Base-by-base conservation (phyloP, 164 flowering plant species). In the Aristolochia fimbriata region DNA sequence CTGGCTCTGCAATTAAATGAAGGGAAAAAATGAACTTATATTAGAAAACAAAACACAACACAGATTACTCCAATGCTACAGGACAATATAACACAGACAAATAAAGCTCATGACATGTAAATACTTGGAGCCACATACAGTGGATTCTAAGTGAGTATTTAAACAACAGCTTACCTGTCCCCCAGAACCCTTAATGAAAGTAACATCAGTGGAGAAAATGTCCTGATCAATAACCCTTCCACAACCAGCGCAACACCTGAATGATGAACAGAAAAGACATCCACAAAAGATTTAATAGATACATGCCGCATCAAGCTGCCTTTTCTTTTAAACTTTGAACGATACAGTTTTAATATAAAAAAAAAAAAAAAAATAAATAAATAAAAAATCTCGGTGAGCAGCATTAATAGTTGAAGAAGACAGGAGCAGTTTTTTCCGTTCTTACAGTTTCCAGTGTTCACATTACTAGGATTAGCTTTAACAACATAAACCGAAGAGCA, bases 161-260 rank as follows among this genome's bases (percentile, higher is more conserved):
- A 5, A 48, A 43, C n/a, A 10, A 16, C 17, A 33, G 49, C 55
- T 17, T 22, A 62, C 58, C 64, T 52, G 49, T 20, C 64, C 64
- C 24, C 64, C 64, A 43, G 64, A 49, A 23, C 33, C 21, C 43
- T 62, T 62, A 10, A 62, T 22, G n/a, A 62, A 62, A 9, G 33
- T 43, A 62, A 41, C 47, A 20, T 62, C 64, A 21, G 24, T 37
- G 17, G 56, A 33, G 24, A 21, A 62, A 14, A 52, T 15, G 43
- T 62, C 58, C 57, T 62, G 57, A 21, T 33, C 56, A 33, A 62
- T 62, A 43, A 62, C 58, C 41, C 64, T 62, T 51, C 64, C 64
- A 53, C 64, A 62, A 52, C 47, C 37, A 9, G 9, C 45, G 11
- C 64, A 62, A 51, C 64, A 62, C 0, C 64, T 62, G 58, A 20